These are phyloP conservation scores for Coccomyxa sp. DNA, from an alignment of 139 green algal genomes.

Conservation along the genomic window DNA sequence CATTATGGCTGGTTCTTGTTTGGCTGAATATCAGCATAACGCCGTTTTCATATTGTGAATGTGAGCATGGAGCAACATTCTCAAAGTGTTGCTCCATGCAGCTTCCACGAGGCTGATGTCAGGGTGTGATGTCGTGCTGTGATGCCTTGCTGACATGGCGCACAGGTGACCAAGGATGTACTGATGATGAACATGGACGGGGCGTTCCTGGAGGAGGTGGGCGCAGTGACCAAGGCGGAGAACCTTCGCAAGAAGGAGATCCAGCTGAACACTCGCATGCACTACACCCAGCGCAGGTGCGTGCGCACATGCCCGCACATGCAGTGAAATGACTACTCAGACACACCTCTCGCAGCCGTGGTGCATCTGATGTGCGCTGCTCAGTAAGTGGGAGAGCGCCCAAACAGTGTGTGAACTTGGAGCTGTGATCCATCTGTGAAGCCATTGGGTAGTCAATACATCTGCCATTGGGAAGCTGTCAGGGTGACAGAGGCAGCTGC, in stretches of 20 bases:
- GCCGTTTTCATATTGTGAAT: not conserved
- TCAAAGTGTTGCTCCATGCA: not conserved
- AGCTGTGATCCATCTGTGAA: not conserved
- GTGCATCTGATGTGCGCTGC: no score
- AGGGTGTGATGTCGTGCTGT: no score
- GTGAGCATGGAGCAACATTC: not conserved
- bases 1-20: not conserved
- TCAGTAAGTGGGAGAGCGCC: no score
- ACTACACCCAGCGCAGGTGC: constrained; percentile 76
- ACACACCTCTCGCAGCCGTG: no score
- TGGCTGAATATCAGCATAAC: not conserved
- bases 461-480: not conserved
- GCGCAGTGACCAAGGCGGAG: constrained; percentile 30
- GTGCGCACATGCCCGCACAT: not conserved
- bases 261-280: constrained; percentile 53
- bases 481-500: not conserved
- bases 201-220: constrained; percentile 38
- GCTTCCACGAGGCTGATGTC: not conserved
- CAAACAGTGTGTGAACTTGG: not conserved
- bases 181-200: constrained; percentile 40
- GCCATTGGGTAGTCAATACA: not conserved
- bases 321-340: not conserved
- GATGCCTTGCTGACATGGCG: not conserved
- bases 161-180: constrained; percentile 26
- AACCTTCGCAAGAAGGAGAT: constrained; percentile 39